A percentile compares a stretch with the other conserved stretches of the same genome.
phyloP scores from a whole-genome alignment of 1,284 basidiomycete genomes.

The Ceraceosorus guamensis region DNA sequence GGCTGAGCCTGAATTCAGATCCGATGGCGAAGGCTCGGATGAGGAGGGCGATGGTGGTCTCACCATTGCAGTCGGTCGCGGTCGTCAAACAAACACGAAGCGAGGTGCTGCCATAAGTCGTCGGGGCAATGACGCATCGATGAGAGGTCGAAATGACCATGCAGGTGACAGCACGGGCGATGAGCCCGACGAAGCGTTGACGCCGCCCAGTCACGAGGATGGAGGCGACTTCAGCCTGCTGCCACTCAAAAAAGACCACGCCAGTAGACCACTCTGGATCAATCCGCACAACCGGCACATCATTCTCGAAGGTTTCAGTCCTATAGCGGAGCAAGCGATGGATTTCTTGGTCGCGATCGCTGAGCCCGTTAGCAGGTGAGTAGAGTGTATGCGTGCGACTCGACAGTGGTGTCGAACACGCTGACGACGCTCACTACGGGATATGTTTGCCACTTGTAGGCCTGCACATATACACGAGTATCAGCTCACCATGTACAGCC shows the following conservation, averaged over 20 bases:
- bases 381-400: slow-evolving; percentile 12
- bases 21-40: not conserved
- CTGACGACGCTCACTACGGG: too few species aligned
- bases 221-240: slow-evolving; percentile 36
- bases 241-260: slow-evolving; percentile 44
- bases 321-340: slow-evolving; percentile 94
- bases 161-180: too few species aligned
- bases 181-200: not conserved
- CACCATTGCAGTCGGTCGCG: not conserved
- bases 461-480: slow-evolving; percentile 76
- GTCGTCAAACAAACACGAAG: not conserved
- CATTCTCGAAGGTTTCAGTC: slow-evolving; percentile 51
- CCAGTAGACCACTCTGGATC: slow-evolving; percentile 45
- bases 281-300: slow-evolving; percentile 45
- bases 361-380: slow-evolving; percentile 95
- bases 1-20: not conserved
- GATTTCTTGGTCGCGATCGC: slow-evolving; percentile 97
- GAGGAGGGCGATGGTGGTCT: not conserved
- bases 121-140: not conserved
- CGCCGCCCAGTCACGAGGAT: not conserved
- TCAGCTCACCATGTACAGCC: slow-evolving; percentile 92
- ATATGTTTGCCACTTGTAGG: too few species aligned
- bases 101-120: not conserved
- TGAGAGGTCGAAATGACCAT: not conserved
- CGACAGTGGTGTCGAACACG: too few species aligned